phyloP scores from a whole-genome alignment of 1,284 basidiomycete species.

The Cerrena zonata region DNA sequence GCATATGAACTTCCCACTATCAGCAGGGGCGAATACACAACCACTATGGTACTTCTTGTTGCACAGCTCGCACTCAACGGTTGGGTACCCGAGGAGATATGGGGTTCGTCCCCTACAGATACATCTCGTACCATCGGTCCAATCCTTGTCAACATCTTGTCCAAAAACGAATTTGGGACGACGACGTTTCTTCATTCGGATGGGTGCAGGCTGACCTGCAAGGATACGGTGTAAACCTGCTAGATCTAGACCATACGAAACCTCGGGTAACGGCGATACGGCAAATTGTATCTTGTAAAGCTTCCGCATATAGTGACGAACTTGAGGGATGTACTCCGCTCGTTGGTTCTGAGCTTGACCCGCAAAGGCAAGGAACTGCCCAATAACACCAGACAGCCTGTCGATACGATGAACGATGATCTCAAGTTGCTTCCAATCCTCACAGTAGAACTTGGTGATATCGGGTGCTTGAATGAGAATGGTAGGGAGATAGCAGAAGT shows the following conservation, averaged over 20 bases:
- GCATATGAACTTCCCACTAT: slow-evolving; percentile 47
- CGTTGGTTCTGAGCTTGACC: slow-evolving; percentile 63
- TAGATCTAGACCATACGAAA: slow-evolving; percentile 73
- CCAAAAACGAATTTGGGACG: slow-evolving; percentile 70
- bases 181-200: slow-evolving; percentile 53
- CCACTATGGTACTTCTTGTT: slow-evolving; percentile 62
- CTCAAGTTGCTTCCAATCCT: slow-evolving; percentile 71
- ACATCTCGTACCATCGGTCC: slow-evolving; percentile 70
- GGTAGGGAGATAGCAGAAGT: slow-evolving; percentile 70
- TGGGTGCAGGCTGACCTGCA: slow-evolving; percentile 54
- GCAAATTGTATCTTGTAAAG: slow-evolving; percentile 78
- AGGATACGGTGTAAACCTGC: slow-evolving; percentile 74
- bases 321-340: slow-evolving; percentile 67
- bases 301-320: slow-evolving; percentile 82
- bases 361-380: slow-evolving; percentile 70
- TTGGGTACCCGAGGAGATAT: slow-evolving; percentile 53
- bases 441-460: slow-evolving; percentile 68
- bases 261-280: slow-evolving; percentile 68
- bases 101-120: slow-evolving; percentile 67
- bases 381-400: slow-evolving; percentile 63
- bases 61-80: slow-evolving; percentile 64
- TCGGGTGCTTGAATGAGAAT: slow-evolving; percentile 66
- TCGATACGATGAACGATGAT: slow-evolving; percentile 71
- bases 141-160: slow-evolving; percentile 68
- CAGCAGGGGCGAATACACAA: slow-evolving; percentile 54